Percentiles rank a stretch among this genome's conserved stretches.
phyloP scores from a whole-genome alignment of 495 filamentous ascomycete genomes.

The Lasiosphaeria hispida region DNA sequence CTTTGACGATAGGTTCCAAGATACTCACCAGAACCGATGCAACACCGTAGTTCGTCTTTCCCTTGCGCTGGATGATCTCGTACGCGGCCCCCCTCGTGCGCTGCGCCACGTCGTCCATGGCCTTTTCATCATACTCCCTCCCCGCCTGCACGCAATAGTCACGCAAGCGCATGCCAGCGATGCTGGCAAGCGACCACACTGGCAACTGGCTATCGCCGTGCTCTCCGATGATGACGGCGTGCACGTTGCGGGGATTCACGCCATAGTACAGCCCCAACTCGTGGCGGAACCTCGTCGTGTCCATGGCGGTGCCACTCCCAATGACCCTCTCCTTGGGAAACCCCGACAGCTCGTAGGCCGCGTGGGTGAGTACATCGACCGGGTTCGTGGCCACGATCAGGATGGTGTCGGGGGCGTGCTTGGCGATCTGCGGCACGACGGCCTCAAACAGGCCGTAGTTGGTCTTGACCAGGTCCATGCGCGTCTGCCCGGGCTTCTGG shows the following conservation, averaged over 20 bases:
- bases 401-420: conserved; percentile 30
- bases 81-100: conserved; percentile 45
- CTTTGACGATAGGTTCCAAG: conserved; percentile 30
- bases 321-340: conserved; percentile 33
- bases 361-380: conserved; percentile 34
- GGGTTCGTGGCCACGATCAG: conserved; percentile 35
- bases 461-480: conserved; percentile 31
- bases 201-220: conserved; percentile 34
- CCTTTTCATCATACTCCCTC: conserved; percentile 20
- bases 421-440: conserved; percentile 28
- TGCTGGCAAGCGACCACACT: conserved; percentile 33
- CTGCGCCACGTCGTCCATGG: conserved; percentile 21
- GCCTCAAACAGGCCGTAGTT: conserved; percentile 28
- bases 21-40: conserved; percentile 41
- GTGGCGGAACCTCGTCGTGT: conserved; percentile 34
- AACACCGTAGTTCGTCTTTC: conserved; percentile 61
- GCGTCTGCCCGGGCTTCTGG: conserved; percentile 34
- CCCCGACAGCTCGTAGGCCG: conserved; percentile 25
- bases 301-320: conserved; percentile 35
- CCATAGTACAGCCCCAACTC: conserved; percentile 29
- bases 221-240: conserved; percentile 34
- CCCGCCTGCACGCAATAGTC: conserved; percentile 29
- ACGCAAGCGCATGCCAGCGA: conserved; percentile 29
- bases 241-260: conserved; percentile 33
- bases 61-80: conserved; percentile 56